Evolutionary conservation across 345 rosid species (phyloP), one percentile per base, ranked within the genome.

Genomic region (Durio zibethinus): DNA sequence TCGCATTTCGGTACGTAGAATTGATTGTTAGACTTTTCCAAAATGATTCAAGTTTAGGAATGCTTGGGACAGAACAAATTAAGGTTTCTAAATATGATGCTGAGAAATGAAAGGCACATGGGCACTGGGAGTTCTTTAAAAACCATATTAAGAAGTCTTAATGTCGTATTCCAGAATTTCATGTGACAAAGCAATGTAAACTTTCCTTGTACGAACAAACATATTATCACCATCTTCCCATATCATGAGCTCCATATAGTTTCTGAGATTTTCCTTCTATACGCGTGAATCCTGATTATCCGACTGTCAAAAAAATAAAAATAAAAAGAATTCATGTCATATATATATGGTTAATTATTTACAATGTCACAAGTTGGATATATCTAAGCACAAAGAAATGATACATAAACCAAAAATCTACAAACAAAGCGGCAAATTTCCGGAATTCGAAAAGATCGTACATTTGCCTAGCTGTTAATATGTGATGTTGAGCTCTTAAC

Each of bases 341-440:
- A n/a, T n/a, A 4, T 31, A 15, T n/a, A n/a, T n/a, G 15, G 2
- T 5, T 38, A 10, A 66, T n/a, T 12, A 42, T 40, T 64, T 38
- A 20, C 16, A 10, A 65, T 65, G 25, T 38, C 1, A 0, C 35
- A 11, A 67, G 23, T 38, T 40, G 40, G 15, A 36, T 64, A 65
- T 11, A 38, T 66, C 71, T 66, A 66, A 66, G 31, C 80, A 75
- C 68, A 74, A 82, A 76, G 45, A 38, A 77, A 40, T 79, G 77
- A 1, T 38, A 60, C 25, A 63, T 76, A 80, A 83, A 76, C 79
- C 92, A 87, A 86, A 86, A 14, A 11, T 16, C 6, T 31, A 48
- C 35, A 31, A 66, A 73, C 73, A 77, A 79, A 60, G 40, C 80
- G 83, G 82, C 83, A 11, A 76, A 36, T 29, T 76, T 40, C 47